Evolutionary conservation across 1,284 basidiomycete genomes (phyloP), one percentile per base, ranked within the genome.

Genomic region (Porogramme epimiltina): DNA sequence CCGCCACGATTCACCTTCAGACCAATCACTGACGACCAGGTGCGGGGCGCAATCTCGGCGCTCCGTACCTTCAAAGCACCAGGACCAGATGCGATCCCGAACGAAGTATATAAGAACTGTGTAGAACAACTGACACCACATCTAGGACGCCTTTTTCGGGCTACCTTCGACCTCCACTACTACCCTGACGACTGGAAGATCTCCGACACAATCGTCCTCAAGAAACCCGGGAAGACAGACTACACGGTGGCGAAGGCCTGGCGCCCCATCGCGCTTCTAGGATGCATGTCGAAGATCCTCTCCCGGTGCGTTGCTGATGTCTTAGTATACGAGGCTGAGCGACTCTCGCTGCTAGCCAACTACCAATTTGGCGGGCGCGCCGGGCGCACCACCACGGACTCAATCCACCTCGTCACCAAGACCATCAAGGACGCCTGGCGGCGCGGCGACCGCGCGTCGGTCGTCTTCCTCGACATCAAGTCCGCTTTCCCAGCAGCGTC

Each of bases 191-290:
- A 34, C 8, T 77, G 73, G 73, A 62, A 63, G 25, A n/a, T n/a
- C n/a, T n/a, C n/a, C n/a, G n/a, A n/a, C n/a, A n/a, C n/a, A n/a
- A n/a, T n/a, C n/a, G n/a, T 75, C 0, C 53, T 78, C 0, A 49
- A 63, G 5, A 79, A 80, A 53, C 73, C 70, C 3, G 70, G 70
- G 0, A 68, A 69, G 26, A 28, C 66, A 0, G 62, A 69, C 51
- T 77, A 79, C 55, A 54, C 58, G 0, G 38, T 61, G 0, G 53
- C 72, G 0, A 67, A 66, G n/a, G 59, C 74, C 0, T 74, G 69
- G 47, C 54, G 70, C 0, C 74, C 73, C 1, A 73, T 76, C 0
- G 66, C 67, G 0, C 67, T 77, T 1, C 59, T 68, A 0, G 58
- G 69, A 42, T 67, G 63, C 1, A 56, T 72, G 18, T 62, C 63